These are phyloP conservation scores for Ambrosia artemisiifolia DNA, from an alignment of 129 eudicot species.

Conservation along the genomic window DNA sequence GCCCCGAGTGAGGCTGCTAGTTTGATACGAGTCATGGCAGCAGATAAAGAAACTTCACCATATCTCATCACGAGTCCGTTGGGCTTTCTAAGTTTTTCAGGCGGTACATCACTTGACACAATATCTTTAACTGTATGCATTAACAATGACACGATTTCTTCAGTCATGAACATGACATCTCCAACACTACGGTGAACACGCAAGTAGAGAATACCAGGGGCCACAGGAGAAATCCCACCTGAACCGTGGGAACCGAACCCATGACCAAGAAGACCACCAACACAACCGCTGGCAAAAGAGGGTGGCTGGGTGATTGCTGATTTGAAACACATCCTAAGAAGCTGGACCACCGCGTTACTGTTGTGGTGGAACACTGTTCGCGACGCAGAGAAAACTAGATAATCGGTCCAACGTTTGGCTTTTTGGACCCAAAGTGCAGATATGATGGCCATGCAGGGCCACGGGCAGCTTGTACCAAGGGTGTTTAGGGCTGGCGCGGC, in stretches of 20 bases:
- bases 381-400: constrained; percentile 76
- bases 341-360: constrained; percentile 77
- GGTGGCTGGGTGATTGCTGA: constrained; percentile 55
- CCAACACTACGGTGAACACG: constrained; percentile 83
- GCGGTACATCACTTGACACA: constrained; percentile 38
- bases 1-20: constrained; percentile 84
- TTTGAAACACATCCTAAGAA: constrained; percentile 74
- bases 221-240: constrained; percentile 81
- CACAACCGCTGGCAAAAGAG: constrained; percentile 53
- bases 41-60: constrained; percentile 80
- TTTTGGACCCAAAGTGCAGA: constrained; percentile 88
- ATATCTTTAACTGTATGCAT: constrained; percentile 76
- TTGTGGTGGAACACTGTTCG: constrained; percentile 83
- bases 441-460: constrained; percentile 96
- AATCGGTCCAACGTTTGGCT: constrained; percentile 93
- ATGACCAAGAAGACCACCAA: constrained; percentile 89
- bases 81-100: constrained; percentile 47
- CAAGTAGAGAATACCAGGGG: constrained; percentile 91
- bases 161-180: constrained; percentile 64
- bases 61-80: constrained; percentile 52
- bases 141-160: constrained; percentile 67
- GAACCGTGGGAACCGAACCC: constrained; percentile 81
- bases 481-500: constrained; percentile 65
- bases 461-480: constrained; percentile 85
- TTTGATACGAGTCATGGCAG: constrained; percentile 76